Base-by-base conservation (phyloP, 352 stramenopile genomes). In the Pythium biforme region DNA sequence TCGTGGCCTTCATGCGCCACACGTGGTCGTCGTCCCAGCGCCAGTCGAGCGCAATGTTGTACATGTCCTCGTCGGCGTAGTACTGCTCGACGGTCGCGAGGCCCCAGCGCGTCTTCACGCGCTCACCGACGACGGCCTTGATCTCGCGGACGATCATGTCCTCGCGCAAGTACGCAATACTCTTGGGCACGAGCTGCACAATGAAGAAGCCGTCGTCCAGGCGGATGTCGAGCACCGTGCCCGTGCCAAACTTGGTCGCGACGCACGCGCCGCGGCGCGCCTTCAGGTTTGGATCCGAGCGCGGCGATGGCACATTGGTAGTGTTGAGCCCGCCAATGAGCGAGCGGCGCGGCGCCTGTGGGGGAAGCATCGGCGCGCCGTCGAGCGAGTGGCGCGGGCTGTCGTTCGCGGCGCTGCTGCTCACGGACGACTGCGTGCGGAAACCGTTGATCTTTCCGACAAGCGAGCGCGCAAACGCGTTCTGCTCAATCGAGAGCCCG, bases 1-100 rank as follows among this genome's bases (percentile, higher is more conserved):
- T 92, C n/a, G 83, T 93, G 19, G 86, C 86, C 62, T 92, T 94
- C 86, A 94, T 94, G 63, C 83, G 81, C 83, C 83, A 94, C 19
- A 94, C 83, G 58, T 94, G 86, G 53, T 94, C 83, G 34, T 94
- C 83, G 59, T 94, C 86, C 86, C 86, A 94, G 56, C 86, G 81
- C 86, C 86, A 94, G 73, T 94, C 86, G 37, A 94, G 68, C 34
- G 86, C 86, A 55, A 94, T 92, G 66, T 75, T 91, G 73, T 94
- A 94, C 83, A 91, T 94, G 72, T 94, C 86, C 31, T 92, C 83
- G n/a, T 92, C 82, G 27, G 90, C 70, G 57, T 90, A 92, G 66
- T 94, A 94, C 58, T 89, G 72, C 70, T 94, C 86, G 8, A 94
- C 82, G 0, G 83, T 92, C 37, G 86, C 86, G 59, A 92, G 80